phyloP scores from a whole-genome alignment of 805 yeast species.

The Candida xyloterini region DNA sequence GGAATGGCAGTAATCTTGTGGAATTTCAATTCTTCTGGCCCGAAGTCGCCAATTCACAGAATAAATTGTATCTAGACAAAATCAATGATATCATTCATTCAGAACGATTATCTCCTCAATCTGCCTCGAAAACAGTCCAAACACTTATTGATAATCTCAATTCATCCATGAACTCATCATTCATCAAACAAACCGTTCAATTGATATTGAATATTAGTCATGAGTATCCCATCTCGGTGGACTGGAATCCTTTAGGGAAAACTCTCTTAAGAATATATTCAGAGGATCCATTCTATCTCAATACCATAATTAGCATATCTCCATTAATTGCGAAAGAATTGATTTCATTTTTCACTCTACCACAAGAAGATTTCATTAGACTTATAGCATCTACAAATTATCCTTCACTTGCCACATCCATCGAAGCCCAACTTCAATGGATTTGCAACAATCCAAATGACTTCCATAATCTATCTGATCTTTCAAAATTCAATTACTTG shows the following conservation, averaged over 20 bases:
- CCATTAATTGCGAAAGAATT: slow-evolving; percentile 5
- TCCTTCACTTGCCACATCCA: not conserved
- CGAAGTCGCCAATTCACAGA: slow-evolving; percentile 14
- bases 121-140: not conserved
- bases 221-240: not conserved
- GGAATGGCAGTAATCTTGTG: slow-evolving; percentile 26
- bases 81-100: slow-evolving; percentile 2
- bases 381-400: not conserved
- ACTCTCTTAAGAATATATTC: slow-evolving; percentile 9
- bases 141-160: slow-evolving; percentile 4
- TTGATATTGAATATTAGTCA: slow-evolving; percentile 4
- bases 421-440: slow-evolving; percentile 12
- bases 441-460: slow-evolving; percentile 2
- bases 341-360: slow-evolving; percentile 8
- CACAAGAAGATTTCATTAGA: slow-evolving; percentile 8
- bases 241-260: slow-evolving; percentile 6
- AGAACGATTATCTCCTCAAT: not conserved
- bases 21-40: slow-evolving; percentile 33
- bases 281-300: slow-evolving; percentile 4
- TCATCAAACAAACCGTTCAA: slow-evolving; percentile 2
- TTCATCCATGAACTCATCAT: not conserved
- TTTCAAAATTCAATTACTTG: slow-evolving; percentile 13
- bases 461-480: slow-evolving; percentile 1
- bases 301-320: slow-evolving; percentile 6
- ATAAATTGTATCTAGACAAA: slow-evolving; percentile 10